A percentile compares a stretch with the other conserved stretches of the same genome.
These are phyloP conservation scores for Ogataea chonburiensis DNA, from an alignment of 805 yeast species.

Conservation along the genomic window DNA sequence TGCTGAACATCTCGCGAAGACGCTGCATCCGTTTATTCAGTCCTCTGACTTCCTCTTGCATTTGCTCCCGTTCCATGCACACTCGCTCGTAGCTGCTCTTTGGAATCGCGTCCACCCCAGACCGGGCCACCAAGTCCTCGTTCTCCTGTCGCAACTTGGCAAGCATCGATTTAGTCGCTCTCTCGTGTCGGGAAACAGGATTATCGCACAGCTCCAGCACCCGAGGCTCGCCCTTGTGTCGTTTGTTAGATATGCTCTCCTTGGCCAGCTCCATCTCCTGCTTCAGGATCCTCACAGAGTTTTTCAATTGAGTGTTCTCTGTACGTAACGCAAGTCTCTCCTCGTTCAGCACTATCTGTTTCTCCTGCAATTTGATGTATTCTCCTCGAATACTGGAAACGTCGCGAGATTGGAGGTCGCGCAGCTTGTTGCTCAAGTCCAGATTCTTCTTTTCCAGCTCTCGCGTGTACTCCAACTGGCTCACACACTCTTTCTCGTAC, in stretches of 20 bases:
- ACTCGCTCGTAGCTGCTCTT: conserved; percentile 61
- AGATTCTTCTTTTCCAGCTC: conserved; percentile 52
- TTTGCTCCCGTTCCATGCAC: conserved; percentile 48
- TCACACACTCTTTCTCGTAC: conserved; percentile 31
- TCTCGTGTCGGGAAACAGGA: conserved; percentile 62
- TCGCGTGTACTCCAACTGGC: conserved; percentile 45
- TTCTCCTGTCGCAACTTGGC: conserved; percentile 59
- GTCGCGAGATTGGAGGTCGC: conserved; percentile 46
- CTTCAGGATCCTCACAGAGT: conserved; percentile 15
- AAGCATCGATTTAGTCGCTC: conserved; percentile 52
- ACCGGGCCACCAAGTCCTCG: conserved; percentile 41
- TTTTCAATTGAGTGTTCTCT: conserved; percentile 17
- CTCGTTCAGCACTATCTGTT: conserved; percentile 44
- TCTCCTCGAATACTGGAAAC: no score
- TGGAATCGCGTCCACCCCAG: conserved; percentile 43
- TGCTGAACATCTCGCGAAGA: conserved; percentile 54
- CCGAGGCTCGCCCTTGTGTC: conserved; percentile 34
- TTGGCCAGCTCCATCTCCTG: conserved; percentile 21
- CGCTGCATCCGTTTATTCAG: conserved; percentile 53
- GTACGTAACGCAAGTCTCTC: conserved; percentile 15
- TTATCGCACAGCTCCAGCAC: conserved; percentile 64
- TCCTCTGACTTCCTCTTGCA: conserved; percentile 48
- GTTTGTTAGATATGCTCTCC: conserved; percentile 14
- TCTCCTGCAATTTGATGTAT: no score
- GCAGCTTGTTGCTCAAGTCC: conserved; percentile 51